phyloP scores from a whole-genome alignment of 108 stramenopile genomes.

The Skeletonema menzelii region DNA sequence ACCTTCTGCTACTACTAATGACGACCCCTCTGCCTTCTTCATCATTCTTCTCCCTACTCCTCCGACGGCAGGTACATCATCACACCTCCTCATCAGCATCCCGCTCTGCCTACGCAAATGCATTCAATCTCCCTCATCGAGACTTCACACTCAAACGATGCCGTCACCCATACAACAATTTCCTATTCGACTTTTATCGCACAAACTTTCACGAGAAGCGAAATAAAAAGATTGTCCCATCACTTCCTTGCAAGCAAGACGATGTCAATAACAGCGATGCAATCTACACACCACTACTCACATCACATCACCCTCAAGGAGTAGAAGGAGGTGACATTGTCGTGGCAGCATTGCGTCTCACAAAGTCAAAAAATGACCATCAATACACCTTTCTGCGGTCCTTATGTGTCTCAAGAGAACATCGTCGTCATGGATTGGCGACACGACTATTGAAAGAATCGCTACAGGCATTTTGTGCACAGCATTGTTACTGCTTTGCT shows the following conservation, averaged over 20 bases:
- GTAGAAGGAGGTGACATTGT: background rate
- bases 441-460: background rate
- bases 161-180: background rate
- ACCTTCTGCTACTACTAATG: no score
- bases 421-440: background rate
- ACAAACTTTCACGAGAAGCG: background rate
- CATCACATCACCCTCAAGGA: background rate
- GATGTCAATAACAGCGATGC: background rate
- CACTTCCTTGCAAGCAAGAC: background rate
- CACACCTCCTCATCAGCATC: background rate
- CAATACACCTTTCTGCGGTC: constrained; percentile 15
- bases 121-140: background rate
- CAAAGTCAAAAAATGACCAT: constrained; percentile 1
- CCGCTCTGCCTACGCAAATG: background rate
- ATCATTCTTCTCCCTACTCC: no score
- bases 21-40: no score
- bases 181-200: background rate
- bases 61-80: background rate
- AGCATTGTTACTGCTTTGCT: constrained; percentile 13
- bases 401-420: background rate
- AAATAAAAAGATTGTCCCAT: background rate
- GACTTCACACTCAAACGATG: background rate
- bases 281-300: background rate
- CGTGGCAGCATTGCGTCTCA: constrained; percentile 7
- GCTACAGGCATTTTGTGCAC: background rate